Base-by-base conservation (phyloP, 192 early-diverging fungal genomes). In the Spizellomyces sp. region DNA sequence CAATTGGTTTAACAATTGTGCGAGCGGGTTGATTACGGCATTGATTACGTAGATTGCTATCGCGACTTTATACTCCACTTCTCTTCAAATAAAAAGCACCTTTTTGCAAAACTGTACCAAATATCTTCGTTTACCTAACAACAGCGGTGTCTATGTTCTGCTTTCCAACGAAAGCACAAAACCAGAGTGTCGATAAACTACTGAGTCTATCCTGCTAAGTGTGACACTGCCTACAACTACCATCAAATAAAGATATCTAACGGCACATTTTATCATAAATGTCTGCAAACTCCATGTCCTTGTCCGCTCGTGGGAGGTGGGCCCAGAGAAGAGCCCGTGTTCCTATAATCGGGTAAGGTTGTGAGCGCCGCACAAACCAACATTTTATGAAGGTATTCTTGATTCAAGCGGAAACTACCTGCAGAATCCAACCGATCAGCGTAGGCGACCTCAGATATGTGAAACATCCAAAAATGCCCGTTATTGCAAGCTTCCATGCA, bases 381-480 rank as follows among this genome's bases (percentile, higher is more conserved):
- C 45, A 64, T 19, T 43, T 6, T 43, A 46, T 15, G 48, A 5
- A 19, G 44, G 22, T 4, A n/a, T 48, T 41, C n/a, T 43, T 47
- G 8, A n/a, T 14, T 58, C 14, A 21, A n/a, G 66, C 7, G 14
- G 1, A 0, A 6, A 69, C 0, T n/a, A 82, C 81, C 76, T 72
- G 73, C 46, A 15, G 66, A 14, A 73, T 83, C 80, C 57, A 82
- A 10, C 17, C 89, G 67, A 56, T 90, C 90, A 50, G 80, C 75
- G 14, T 82, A 69, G 54, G 80, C 48, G 62, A 95, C 93, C 10
- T 83, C 84, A n/a, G 54, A 75, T 92, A 94, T 91, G 94, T 94
- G 64, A 75, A 96, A 98, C 96, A 98, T 98, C 94, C 94, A 97
- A 79, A 96, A 95, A 69, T 98, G 95, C 0, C 96, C 96, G 77